Percentiles rank a stretch among this genome's conserved stretches.
Evolutionary conservation across 805 yeast genomes (phyloP).

Genomic region (Candida methanosorbosa): DNA sequence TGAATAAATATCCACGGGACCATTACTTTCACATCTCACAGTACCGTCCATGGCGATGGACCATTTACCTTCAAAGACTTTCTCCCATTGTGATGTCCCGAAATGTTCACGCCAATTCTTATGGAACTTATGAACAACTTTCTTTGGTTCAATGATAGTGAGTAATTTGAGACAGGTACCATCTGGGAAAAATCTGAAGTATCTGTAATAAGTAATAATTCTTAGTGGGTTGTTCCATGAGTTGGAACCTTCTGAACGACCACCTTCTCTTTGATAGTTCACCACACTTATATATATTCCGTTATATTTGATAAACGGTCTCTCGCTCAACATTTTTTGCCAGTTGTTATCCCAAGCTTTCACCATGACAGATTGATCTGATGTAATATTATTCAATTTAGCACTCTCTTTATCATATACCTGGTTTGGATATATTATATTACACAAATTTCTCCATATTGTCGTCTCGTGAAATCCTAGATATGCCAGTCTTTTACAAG

Average conservation of each 20-base stretch:
- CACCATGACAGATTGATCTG: conserved; percentile 27
- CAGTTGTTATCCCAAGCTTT: conserved; percentile 34
- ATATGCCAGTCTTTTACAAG: conserved; percentile 49
- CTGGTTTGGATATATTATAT: conserved; percentile 45
- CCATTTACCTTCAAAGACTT: conserved; percentile 49
- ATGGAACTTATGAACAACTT: conserved; percentile 50
- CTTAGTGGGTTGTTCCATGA: conserved; percentile 71
- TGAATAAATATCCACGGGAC: conserved; percentile 50
- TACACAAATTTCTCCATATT: conserved; percentile 43
- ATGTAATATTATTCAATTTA: conserved; percentile 26
- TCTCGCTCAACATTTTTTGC: conserved; percentile 43
- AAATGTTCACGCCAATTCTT: conserved; percentile 18
- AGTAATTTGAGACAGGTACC: conserved; percentile 68
- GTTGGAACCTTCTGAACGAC: conserved; percentile 52
- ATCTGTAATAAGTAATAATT: conserved; percentile 83
- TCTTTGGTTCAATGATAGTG: conserved; percentile 62
- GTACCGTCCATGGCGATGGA: conserved; percentile 42
- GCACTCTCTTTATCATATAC: conserved; percentile 36
- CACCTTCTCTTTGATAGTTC: conserved; percentile 79
- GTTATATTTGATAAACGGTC: conserved; percentile 73
- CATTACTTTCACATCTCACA: conserved; percentile 41
- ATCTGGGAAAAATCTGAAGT: conserved; percentile 69
- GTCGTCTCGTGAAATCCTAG: conserved; percentile 45
- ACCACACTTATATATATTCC: conserved; percentile 86
- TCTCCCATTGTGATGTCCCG: conserved; percentile 20